Evolutionary conservation across 2,329 filamentous ascomycete genomes (phyloP).

Genomic region (Beauveria sp.): DNA sequence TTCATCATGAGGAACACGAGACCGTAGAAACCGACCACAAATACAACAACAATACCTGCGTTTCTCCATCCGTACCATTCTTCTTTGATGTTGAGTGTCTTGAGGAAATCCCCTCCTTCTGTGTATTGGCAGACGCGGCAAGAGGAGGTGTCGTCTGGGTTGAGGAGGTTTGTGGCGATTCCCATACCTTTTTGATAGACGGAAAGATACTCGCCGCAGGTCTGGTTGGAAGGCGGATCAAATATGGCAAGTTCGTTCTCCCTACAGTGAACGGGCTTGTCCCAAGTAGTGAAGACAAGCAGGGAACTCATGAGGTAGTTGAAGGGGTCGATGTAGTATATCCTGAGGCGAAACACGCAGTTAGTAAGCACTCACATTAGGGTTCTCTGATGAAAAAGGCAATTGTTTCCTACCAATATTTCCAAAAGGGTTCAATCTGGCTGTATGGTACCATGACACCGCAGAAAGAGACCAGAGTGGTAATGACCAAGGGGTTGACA

Average conservation of each 20-base stretch:
- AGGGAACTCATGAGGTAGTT: neutral
- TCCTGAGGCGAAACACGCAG: no score
- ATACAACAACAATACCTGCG: neutral
- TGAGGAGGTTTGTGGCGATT: neutral
- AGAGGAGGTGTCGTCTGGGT: neutral
- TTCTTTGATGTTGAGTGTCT: neutral
- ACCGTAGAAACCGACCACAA: neutral
- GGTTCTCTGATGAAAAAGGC: accelerated
- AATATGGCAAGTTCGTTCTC: neutral
- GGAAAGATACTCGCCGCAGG: neutral
- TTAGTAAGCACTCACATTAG: no score
- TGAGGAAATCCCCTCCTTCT: neutral
- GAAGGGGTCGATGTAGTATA: neutral
- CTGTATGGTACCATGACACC: no score
- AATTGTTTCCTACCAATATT: no score
- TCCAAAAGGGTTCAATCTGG: no score
- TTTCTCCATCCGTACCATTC: neutral
- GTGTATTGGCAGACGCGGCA: neutral
- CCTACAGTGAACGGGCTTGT: neutral
- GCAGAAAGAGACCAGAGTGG: no score
- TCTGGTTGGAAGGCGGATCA: neutral
- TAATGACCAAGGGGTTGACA: no score
- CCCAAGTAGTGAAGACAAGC: neutral
- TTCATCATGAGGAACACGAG: neutral
- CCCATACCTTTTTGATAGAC: neutral